A percentile compares a stretch with the other conserved stretches of the same genome.
Conservation (phyloP, 164 flowering plant genomes). For the Vitis cinerea region DNA sequence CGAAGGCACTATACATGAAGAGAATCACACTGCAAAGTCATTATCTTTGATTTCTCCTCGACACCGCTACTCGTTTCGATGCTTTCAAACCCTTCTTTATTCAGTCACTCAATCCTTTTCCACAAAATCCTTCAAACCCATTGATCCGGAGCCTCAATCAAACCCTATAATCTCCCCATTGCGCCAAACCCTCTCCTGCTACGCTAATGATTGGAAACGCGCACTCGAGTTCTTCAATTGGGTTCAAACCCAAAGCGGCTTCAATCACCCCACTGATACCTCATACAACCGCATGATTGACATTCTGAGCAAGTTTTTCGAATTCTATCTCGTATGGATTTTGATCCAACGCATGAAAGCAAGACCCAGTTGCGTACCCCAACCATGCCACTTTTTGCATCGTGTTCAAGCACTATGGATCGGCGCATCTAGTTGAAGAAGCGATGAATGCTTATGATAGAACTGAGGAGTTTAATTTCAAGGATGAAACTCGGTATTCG, state of each 20-base stretch:
- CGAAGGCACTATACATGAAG: too few relatives aligned
- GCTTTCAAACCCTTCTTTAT: not conserved
- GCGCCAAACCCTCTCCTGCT: constrained; percentile 53
- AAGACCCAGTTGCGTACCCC: constrained; percentile 28
- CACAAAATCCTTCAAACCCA: constrained; percentile 11
- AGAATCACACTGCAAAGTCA: too few relatives aligned
- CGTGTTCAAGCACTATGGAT: constrained; percentile 71
- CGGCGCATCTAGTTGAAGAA: constrained; percentile 71
- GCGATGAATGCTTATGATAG: constrained; percentile 48
- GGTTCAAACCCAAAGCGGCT: too few relatives aligned
- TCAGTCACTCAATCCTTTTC: not conserved
- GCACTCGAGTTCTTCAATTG: constrained; percentile 87
- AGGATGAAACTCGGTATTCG: constrained; percentile 56
- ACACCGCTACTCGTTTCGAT: constrained; percentile 4
- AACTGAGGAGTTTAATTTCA: constrained; percentile 53
- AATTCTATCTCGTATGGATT: constrained; percentile 62
- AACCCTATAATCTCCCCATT: constrained; percentile 6
- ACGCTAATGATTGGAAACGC: constrained; percentile 66
- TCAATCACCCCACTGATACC: constrained; percentile 60
- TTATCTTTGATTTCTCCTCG: constrained; percentile 7
- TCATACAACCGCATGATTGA: constrained; percentile 67
- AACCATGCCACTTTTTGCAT: constrained; percentile 70
- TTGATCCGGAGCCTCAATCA: not conserved
- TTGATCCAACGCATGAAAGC: constrained; percentile 48
- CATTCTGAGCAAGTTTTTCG: constrained; percentile 77